Evolutionary conservation across 129 eudicot species (phyloP), one percentile per base, ranked within the genome.

Genomic region (Glebionis coronaria): DNA sequence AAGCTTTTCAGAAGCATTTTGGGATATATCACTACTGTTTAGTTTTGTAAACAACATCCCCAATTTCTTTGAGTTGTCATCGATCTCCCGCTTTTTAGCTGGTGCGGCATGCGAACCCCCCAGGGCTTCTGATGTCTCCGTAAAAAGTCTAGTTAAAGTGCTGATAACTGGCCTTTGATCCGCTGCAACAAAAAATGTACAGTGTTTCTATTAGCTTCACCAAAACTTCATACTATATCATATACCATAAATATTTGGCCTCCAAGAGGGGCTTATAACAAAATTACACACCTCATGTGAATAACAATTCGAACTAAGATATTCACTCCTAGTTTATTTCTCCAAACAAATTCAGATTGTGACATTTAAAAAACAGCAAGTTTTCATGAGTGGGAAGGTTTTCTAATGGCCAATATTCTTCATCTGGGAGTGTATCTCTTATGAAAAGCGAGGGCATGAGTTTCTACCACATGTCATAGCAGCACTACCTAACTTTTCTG

Each of bases 51-150:
- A 92, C 71, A 92, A 65, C 52, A 91, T 85, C 15, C 98, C 98
- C 49, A 92, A 18, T 81, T 92, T 92, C 85, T 80, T 92, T 40
- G 98, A 92, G 73, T 92, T 92, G 75, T 92, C 98, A 64, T 92
- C 98, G n/a, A 92, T 92, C 69, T 92, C 98, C 66, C 95, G 76
- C 78, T 75, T 92, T 83, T 92, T 92, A 49, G 91, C 87, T 63
- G 91, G 88, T 75, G 73, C 84, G 16, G 96, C 98, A 40, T 84
- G 76, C 54, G 86, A 25, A 7, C 98, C 98, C 54, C 98, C 98
- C 83, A 92, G 71, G 15, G 87, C 96, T 80, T 92, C 96, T 45
- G 87, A 81, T 57, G 98, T 92, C 84, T 92, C 98, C 14, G 85
- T 84, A 67, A 88, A 92, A 28, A 92, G 91, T 68, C 95, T 82